phyloP scores from a whole-genome alignment of 805 yeast species.

The Candida taoyuanica region DNA sequence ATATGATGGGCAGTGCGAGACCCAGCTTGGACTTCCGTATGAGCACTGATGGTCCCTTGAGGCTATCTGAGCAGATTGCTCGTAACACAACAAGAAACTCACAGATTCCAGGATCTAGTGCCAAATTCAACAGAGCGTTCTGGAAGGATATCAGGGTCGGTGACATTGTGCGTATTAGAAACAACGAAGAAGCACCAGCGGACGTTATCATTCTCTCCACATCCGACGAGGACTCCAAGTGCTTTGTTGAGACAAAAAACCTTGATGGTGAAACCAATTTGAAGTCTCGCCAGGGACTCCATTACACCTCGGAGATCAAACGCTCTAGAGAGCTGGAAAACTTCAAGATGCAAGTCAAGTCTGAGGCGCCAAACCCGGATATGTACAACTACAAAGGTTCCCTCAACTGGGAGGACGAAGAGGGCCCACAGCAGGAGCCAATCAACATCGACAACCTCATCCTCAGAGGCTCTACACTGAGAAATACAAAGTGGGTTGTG shows the following conservation, averaged over 20 bases:
- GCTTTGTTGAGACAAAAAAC: conserved; percentile 74
- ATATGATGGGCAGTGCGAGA: too few species aligned
- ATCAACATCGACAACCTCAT: conserved; percentile 63
- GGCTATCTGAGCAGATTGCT: conserved; percentile 7
- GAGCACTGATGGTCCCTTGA: conserved; percentile 3
- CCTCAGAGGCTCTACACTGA: conserved; percentile 65
- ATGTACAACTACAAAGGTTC: conserved; percentile 73
- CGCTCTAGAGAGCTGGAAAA: conserved; percentile 43
- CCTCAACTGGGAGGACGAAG: conserved; percentile 45
- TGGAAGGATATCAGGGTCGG: conserved; percentile 77
- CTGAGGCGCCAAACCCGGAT: conserved; percentile 80
- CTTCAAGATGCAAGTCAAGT: conserved; percentile 57
- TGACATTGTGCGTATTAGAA: conserved; percentile 63
- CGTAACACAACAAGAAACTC: conserved; percentile 5
- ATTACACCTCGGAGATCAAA: conserved; percentile 46
- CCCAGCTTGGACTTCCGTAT: conserved; percentile 1
- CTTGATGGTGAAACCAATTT: conserved; percentile 77
- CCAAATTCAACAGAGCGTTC: conserved; percentile 30
- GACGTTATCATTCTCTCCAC: conserved; percentile 57
- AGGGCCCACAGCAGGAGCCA: conserved; percentile 42
- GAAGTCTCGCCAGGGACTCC: conserved; percentile 67
- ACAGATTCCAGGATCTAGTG: not conserved
- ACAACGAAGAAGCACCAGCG: conserved; percentile 78
- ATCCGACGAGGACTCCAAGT: conserved; percentile 61
- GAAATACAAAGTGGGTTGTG: conserved; percentile 79